phyloP scores from a whole-genome alignment of 1,139 yeast genomes.

The Nadsonia starkeyi-henricii region DNA sequence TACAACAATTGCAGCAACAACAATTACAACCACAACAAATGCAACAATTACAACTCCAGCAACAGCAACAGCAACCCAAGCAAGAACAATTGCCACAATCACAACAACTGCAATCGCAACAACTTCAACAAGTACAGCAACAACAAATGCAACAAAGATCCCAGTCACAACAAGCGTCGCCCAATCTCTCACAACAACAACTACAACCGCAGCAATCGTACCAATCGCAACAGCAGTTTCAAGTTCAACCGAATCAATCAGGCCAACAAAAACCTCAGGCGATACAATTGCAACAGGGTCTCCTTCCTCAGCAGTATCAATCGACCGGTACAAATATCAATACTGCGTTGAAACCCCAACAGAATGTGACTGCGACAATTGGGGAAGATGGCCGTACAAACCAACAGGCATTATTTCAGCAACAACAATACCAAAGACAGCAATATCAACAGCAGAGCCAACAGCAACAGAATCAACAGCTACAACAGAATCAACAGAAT shows the following conservation, averaged over 20 bases:
- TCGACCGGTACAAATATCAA: too few relatives aligned
- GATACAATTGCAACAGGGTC: conserved; percentile 3
- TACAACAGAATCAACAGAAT: conserved; percentile 1
- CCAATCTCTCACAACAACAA: conserved; percentile 2
- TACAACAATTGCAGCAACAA: conserved; percentile 2
- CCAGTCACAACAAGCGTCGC: conserved; percentile 3
- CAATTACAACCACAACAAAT: conserved; percentile 6
- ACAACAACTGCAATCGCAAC: conserved; percentile 6
- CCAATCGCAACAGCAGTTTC: neutral
- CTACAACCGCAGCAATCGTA: neutral
- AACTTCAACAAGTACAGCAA: conserved; percentile 1
- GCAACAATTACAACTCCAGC: conserved; percentile 2
- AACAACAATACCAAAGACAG: conserved; percentile 3
- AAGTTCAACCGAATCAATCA: conserved; percentile 1
- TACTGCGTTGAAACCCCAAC: too few relatives aligned
- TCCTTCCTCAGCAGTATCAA: conserved; percentile 6
- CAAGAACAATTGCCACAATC: conserved; percentile 2
- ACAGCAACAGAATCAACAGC: conserved; percentile 3
- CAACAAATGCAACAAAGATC: conserved; percentile 6
- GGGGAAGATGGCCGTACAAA: too few relatives aligned
- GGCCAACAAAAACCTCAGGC: neutral
- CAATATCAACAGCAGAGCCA: conserved; percentile 2
- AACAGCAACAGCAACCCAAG: conserved; percentile 6
- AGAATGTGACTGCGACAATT: too few relatives aligned
- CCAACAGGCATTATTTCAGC: conserved; percentile 3